Base-by-base conservation (phyloP, 2,329 filamentous ascomycete species). In the Fusarium equiseti region DNA sequence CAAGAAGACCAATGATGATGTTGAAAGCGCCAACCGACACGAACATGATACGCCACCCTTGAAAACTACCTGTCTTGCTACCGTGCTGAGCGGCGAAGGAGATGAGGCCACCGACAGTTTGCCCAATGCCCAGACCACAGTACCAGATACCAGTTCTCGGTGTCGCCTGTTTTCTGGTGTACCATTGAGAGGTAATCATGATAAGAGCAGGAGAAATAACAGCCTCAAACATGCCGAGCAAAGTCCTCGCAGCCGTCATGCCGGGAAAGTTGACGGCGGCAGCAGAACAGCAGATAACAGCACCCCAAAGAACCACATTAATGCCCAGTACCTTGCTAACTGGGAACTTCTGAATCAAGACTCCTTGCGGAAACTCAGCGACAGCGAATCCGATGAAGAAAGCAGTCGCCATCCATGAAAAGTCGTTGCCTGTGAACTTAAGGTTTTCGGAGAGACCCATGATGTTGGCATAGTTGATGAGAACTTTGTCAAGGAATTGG, bases 381-480 rank as follows among this genome's bases (percentile, higher is more conserved):
- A 62, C 55, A 0, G 59, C 59, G 1, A 62, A 62, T 8, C 59
- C 59, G 8, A 62, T 62, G 4, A 62, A 62, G 13, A 62, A 62
- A 4, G 59, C 55, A 8, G 59, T 62, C 2, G 59, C 59, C 59
- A 62, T 62, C 59, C 59, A 62, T 2, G 59, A 62, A 5, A 62
- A 62, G 8, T 62, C 59, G 31, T 62, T 62, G 5, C 59, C 59
- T 3, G 12, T 50, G n/a, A 62, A 62, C 2, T 62, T 18, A n/a
- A 62, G 55, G 2, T 40, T 60, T 5, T 50, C 56, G 0, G 59
- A 62, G 4, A 62, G 59, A 3, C 59, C 55, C 59, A 62, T 62
- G n/a, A 62, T 62, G 24, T 62, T 62, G 12, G 59, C 59, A 11
- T 62, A 62, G 29, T 62, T 62, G 22, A 62, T 60, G 5, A 62